phyloP scores from a whole-genome alignment of 495 filamentous ascomycete species.

The Aspergillus mulundensis region DNA sequence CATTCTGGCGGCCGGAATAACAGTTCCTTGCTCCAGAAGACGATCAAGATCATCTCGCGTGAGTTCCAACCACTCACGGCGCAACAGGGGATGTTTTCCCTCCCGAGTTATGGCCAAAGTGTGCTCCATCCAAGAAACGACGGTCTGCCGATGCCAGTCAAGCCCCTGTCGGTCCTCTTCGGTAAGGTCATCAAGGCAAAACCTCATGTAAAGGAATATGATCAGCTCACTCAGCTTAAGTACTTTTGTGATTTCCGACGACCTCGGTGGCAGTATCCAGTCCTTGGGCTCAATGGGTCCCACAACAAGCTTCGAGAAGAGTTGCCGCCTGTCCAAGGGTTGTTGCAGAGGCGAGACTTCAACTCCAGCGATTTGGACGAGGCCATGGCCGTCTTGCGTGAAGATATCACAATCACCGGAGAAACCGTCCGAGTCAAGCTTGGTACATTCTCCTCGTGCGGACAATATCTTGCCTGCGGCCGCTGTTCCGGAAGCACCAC shows the following conservation, averaged over 20 bases:
- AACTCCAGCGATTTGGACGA: conserved; percentile 7
- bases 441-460: background rate
- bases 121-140: background rate
- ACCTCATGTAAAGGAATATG: background rate
- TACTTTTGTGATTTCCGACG: too few species aligned
- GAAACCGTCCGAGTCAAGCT: background rate
- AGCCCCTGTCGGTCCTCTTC: background rate
- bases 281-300: background rate
- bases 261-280: too few species aligned
- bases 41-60: background rate
- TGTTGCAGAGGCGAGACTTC: background rate
- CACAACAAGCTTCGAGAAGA: conserved; percentile 10
- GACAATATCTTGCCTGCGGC: background rate
- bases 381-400: background rate
- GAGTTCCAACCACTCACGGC: background rate
- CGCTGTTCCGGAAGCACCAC: background rate
- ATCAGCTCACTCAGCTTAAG: too few species aligned
- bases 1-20: too few species aligned
- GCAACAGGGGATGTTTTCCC: background rate
- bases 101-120: background rate
- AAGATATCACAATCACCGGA: background rate
- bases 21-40: background rate
- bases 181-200: background rate
- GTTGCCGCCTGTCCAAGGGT: background rate
- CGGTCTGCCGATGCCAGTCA: background rate